A percentile compares a stretch with the other conserved stretches of the same genome.
Conservation (phyloP, 2,329 filamentous ascomycete genomes). For the Elsinoe perseae region DNA sequence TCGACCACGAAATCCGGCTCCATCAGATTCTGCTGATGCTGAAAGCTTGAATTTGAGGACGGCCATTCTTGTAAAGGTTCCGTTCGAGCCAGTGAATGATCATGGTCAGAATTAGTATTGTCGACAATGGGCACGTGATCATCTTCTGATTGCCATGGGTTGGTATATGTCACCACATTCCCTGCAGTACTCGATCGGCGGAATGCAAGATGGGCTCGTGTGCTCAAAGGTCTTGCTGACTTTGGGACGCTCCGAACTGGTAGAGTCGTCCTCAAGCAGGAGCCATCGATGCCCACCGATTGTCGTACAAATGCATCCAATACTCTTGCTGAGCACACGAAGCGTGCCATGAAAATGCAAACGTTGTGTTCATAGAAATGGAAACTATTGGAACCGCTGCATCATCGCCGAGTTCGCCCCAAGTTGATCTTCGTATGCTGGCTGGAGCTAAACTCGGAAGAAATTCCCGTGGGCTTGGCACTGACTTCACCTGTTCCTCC, state of each 20-base stretch:
- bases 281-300: not conserved
- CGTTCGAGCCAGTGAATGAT: not conserved
- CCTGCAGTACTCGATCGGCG: not conserved
- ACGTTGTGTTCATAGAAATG: not conserved
- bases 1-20: not conserved
- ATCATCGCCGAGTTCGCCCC: not conserved
- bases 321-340: conserved; percentile 6
- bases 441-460: not conserved
- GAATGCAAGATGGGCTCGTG: not conserved
- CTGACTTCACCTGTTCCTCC: not conserved
- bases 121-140: not conserved
- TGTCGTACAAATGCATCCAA: conserved; percentile 12
- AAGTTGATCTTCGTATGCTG: not conserved
- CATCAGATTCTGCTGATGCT: not conserved
- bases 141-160: not conserved
- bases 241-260: not conserved
- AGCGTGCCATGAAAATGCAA: conserved; percentile 5
- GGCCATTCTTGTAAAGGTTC: not conserved
- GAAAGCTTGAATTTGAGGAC: not conserved
- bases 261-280: not conserved
- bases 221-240: conserved; percentile 8
- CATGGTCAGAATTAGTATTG: not conserved
- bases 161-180: not conserved
- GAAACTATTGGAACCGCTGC: not conserved
- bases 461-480: conserved; percentile 2